These are phyloP conservation scores for Trichosporon sp. DNA, from an alignment of 1,284 basidiomycete species.

Conservation along the genomic window DNA sequence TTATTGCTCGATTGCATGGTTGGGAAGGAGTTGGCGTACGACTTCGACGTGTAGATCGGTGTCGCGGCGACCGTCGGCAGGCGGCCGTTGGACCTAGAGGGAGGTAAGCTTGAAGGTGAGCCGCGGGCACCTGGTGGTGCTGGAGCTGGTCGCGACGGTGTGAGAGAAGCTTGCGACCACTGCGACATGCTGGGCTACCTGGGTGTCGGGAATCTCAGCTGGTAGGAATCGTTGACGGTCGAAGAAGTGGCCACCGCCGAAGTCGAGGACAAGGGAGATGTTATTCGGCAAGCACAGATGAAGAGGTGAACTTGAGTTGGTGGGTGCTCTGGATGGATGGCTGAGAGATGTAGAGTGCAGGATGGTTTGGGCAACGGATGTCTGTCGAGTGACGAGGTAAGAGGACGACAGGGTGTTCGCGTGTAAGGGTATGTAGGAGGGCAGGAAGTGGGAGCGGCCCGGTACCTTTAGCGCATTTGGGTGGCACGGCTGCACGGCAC, in stretches of 20 bases:
- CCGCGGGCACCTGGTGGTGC: conserved; percentile 27
- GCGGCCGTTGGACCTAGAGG: conserved; percentile 1
- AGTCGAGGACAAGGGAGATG: too few species aligned
- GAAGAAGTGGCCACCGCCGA: too few species aligned
- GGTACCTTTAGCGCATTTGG: not conserved
- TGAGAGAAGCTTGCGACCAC: conserved; percentile 33
- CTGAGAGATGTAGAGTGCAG: not conserved
- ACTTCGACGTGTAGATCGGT: conserved; percentile 23
- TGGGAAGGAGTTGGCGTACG: conserved; percentile 37
- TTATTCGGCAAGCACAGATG: too few species aligned
- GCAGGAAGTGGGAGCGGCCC: not conserved
- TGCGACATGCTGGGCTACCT: conserved; percentile 27
- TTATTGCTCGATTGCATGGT: conserved; percentile 17
- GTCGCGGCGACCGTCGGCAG: not conserved
- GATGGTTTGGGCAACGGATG: not conserved
- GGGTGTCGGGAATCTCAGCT: too few species aligned
- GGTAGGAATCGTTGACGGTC: too few species aligned
- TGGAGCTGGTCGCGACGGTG: conserved; percentile 40
- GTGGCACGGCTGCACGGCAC: too few species aligned
- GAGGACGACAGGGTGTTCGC: not conserved
- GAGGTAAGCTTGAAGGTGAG: conserved; percentile 11
- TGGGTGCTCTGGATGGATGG: not conserved
- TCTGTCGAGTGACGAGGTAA: not conserved
- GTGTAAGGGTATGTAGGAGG: not conserved
- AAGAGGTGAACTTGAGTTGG: too few species aligned